Conservation (phyloP, 805 yeast species). For the Sugiyamaella lignohabitans region DNA sequence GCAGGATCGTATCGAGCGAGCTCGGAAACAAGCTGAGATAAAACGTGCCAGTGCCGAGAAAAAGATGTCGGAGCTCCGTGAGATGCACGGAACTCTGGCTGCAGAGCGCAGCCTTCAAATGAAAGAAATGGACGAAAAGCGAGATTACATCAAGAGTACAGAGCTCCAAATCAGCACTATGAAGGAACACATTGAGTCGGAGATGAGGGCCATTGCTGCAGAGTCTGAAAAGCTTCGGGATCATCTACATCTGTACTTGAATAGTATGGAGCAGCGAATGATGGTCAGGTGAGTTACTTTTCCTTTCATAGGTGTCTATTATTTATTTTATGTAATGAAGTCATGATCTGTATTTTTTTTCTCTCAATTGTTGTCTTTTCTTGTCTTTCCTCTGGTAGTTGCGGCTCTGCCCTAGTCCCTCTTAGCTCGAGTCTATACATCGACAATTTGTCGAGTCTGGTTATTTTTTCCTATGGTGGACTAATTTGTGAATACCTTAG, state of each 20-base stretch:
- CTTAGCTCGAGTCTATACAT: too few relatives aligned
- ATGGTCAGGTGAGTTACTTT: background rate
- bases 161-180: slow-evolving; percentile 38
- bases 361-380: too few relatives aligned
- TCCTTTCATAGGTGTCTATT: too few relatives aligned
- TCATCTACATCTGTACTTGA: slow-evolving; percentile 48
- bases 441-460: too few relatives aligned
- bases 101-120: slow-evolving; percentile 36
- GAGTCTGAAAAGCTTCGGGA: slow-evolving; percentile 51
- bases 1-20: slow-evolving; percentile 42
- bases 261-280: slow-evolving; percentile 40
- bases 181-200: slow-evolving; percentile 43
- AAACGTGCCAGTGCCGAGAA: slow-evolving; percentile 40
- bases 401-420: too few relatives aligned
- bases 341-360: too few relatives aligned
- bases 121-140: slow-evolving; percentile 43
- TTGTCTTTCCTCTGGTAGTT: too few relatives aligned
- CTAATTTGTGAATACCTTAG: too few relatives aligned
- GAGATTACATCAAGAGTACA: slow-evolving; percentile 40
- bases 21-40: slow-evolving; percentile 39
- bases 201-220: slow-evolving; percentile 45
- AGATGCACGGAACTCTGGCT: slow-evolving; percentile 43
- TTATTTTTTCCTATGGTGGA: too few relatives aligned
- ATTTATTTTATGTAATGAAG: background rate
- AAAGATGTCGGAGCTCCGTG: slow-evolving; percentile 39